Base-by-base conservation (phyloP, 768 basidiomycete species). In the Hebeloma cylindrosporum region DNA sequence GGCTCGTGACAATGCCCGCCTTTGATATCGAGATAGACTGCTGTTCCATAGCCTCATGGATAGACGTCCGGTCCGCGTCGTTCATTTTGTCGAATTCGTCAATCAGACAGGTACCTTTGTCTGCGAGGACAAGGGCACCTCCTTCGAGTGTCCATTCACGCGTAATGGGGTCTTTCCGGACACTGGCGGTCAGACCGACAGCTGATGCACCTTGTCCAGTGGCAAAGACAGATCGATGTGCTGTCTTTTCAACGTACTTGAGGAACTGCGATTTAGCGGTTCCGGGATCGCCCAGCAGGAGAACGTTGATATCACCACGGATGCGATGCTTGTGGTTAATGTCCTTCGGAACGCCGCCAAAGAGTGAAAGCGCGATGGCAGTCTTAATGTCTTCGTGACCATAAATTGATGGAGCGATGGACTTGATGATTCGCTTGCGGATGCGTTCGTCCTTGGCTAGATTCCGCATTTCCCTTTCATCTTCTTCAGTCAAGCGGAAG, bases 81-180 rank as follows among this genome's bases (percentile, higher is more conserved):
- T 98, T 98, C 96, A 99, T 99, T 75, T 99, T 99, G 73, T 99
- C 96, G 64, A 99, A 98, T 65, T 98, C 96, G 68, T 99, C 96
- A 54, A 99, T 99, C 27, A 98, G 73, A 60, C 96, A 98, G 20
- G 88, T 91, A 9, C 96, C 96, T 68, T 95, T 96, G 69, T 99
- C 96, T 2, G 96, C 96, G 14, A 99, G 75, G n/a, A 99, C 96
- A 7, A 99, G 75, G 2, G 96, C 96, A 7, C 96, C 96, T 10
- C 96, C 96, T 66, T 99, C 96, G 20, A 99, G 77, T 2, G 96
- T 98, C 96, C 96, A 99, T 68, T 98, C 96, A 14, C 86, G 79
- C 8, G 96, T 98, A 45, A 98, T 79, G 0, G 96, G 93, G 60
- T 99, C 96, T 66, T 96, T 97, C 41, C 96, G 84, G n/a, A 99